Evolutionary conservation across 345 rosid species (phyloP).

Genomic region (Garcia nutans): DNA sequence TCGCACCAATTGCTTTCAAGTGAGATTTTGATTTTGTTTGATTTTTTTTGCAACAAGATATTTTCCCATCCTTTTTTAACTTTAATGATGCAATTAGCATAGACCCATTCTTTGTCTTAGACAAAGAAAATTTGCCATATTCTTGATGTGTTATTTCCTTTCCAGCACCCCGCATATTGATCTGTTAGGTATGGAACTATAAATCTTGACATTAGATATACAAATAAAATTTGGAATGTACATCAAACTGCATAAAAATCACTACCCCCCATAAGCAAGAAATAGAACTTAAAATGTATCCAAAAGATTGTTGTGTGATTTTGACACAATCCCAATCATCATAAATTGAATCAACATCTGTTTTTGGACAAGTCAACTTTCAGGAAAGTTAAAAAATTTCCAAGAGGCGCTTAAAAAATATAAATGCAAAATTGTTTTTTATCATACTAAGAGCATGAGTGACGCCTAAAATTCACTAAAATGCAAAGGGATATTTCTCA

Average conservation of each 20-base stretch:
- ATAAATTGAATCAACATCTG: not conserved
- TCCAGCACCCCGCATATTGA: constrained; percentile 39
- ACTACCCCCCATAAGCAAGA: not conserved
- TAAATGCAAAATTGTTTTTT: not conserved
- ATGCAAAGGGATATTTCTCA: constrained; percentile 2
- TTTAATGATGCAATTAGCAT: constrained; percentile 45
- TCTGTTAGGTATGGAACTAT: constrained; percentile 21
- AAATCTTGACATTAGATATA: not conserved
- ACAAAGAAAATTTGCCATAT: constrained; percentile 30
- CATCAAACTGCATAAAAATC: not conserved
- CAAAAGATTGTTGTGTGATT: not conserved
- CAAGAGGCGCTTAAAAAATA: not conserved
- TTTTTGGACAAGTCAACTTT: not conserved
- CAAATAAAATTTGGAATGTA: constrained; percentile 3
- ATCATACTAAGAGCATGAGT: not conserved
- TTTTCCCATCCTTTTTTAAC: constrained; percentile 30
- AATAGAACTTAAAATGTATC: not conserved
- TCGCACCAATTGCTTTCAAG: constrained; percentile 26
- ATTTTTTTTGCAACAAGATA: constrained; percentile 26
- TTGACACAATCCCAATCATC: not conserved
- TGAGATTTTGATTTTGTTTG: constrained; percentile 32
- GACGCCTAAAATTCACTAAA: not conserved
- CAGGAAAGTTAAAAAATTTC: not conserved
- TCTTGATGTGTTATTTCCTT: constrained; percentile 29
- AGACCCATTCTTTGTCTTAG: constrained; percentile 40